These are phyloP conservation scores for Rosa rugosa DNA, from an alignment of 306 rosid species.

Conservation along the genomic window DNA sequence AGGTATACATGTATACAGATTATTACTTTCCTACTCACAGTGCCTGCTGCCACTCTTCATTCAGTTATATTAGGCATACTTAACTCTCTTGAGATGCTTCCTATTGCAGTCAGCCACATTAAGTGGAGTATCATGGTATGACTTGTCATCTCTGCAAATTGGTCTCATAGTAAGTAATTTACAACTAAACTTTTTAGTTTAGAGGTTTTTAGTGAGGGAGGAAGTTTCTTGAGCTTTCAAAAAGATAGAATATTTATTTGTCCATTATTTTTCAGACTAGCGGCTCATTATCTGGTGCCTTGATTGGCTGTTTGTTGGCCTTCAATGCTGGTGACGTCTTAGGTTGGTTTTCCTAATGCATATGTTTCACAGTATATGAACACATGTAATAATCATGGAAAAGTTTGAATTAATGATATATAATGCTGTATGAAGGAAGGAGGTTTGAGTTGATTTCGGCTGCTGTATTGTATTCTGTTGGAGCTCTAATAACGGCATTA, in stretches of 20 bases:
- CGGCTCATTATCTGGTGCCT: conserved; percentile 92
- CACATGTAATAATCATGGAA: conserved; percentile 19
- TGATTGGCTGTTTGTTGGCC: conserved; percentile 84
- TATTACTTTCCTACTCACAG: neutral
- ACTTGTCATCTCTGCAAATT: conserved; percentile 68
- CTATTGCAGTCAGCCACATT: conserved; percentile 62
- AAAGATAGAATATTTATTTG: too few relatives aligned
- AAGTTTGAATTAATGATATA: conserved; percentile 22
- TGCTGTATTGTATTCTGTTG: conserved; percentile 64
- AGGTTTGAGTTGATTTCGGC: conserved; percentile 79
- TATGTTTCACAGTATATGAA: neutral
- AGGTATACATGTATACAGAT: conserved; percentile 37
- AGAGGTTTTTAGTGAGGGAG: neutral
- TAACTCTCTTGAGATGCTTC: neutral
- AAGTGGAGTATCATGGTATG: conserved; percentile 85
- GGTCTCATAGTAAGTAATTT: conserved; percentile 79
- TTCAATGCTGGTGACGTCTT: conserved; percentile 79
- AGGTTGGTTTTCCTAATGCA: conserved; percentile 47
- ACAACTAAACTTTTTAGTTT: conserved; percentile 1
- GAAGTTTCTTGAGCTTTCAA: neutral
- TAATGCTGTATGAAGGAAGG: conserved; percentile 53
- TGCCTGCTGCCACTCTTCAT: neutral
- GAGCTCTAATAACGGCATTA: conserved; percentile 67
- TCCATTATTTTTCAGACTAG: conserved; percentile 68
- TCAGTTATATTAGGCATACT: neutral